Conservation (phyloP, 148 eudicot species). For the Dianthus caryophyllus region DNA sequence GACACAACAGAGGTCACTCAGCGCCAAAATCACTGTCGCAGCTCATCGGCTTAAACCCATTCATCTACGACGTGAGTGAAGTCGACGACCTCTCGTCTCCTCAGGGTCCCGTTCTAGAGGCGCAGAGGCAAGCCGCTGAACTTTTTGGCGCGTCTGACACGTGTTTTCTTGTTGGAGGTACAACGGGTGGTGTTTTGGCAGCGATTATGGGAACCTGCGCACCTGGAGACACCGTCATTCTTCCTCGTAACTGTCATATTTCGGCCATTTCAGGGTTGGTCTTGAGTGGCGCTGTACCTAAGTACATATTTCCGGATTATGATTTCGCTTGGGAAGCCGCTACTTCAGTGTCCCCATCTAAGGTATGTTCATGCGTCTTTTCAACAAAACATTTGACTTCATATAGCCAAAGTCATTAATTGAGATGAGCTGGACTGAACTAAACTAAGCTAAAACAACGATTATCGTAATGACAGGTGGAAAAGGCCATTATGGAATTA, state of each 20-base stretch:
- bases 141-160: constrained; percentile 79
- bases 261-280: constrained; percentile 74
- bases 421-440: no score
- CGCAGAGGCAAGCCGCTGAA: constrained; percentile 62
- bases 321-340: constrained; percentile 63
- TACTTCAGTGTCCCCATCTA: constrained; percentile 47
- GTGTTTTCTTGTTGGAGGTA: constrained; percentile 95
- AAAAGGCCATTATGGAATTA: constrained; percentile 49
- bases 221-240: constrained; percentile 69
- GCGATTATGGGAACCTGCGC: constrained; percentile 76
- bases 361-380: constrained; percentile 74
- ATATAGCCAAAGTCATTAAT: background rate
- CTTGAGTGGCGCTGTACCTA: constrained; percentile 61
- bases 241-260: constrained; percentile 71
- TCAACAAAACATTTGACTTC: background rate
- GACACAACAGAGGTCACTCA: constrained; percentile 73
- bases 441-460: no score
- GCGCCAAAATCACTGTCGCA: constrained; percentile 61
- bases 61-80: constrained; percentile 59
- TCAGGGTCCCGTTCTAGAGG: constrained; percentile 61
- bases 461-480: constrained; percentile 40
- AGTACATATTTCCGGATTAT: constrained; percentile 61
- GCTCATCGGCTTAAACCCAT: constrained; percentile 58
- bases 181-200: constrained; percentile 80
- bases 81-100: constrained; percentile 60